Evolutionary conservation across 1,284 basidiomycete species (phyloP).

Genomic region (Microbotryum intermedium): DNA sequence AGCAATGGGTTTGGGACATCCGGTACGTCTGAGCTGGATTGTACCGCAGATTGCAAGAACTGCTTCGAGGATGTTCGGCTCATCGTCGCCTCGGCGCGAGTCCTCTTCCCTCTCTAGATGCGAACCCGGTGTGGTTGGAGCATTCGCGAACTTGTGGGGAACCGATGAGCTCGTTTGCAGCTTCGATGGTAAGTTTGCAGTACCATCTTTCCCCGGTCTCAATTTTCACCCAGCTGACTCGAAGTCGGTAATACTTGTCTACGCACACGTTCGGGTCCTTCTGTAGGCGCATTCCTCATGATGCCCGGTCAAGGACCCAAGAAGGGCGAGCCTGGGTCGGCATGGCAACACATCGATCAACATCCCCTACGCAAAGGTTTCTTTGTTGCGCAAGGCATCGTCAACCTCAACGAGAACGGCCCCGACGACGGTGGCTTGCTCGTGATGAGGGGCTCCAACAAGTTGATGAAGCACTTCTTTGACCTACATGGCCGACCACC

Average conservation of each 20-base stretch:
- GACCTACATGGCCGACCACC: conserved; percentile 32
- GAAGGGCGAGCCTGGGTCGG: conserved; percentile 24
- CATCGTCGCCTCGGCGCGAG: no score
- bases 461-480: conserved; percentile 39
- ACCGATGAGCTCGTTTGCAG: conserved; percentile 23
- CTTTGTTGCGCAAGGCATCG: conserved; percentile 43
- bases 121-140: conserved; percentile 18
- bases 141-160: conserved; percentile 26
- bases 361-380: conserved; percentile 34
- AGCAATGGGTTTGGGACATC: conserved; percentile 19
- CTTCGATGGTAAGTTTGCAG: conserved; percentile 3
- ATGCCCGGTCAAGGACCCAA: not conserved
- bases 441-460: conserved; percentile 39
- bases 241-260: no score
- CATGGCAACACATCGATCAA: conserved; percentile 34
- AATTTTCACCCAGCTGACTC: no score
- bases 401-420: conserved; percentile 41
- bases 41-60: no score
- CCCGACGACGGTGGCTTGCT: conserved; percentile 43
- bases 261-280: not conserved
- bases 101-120: not conserved
- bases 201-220: not conserved
- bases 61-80: no score
- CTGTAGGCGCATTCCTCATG: not conserved
- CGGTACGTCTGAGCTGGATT: not conserved